phyloP scores from a whole-genome alignment of 2,329 filamentous ascomycete genomes.

The Exophiala mesophila region DNA sequence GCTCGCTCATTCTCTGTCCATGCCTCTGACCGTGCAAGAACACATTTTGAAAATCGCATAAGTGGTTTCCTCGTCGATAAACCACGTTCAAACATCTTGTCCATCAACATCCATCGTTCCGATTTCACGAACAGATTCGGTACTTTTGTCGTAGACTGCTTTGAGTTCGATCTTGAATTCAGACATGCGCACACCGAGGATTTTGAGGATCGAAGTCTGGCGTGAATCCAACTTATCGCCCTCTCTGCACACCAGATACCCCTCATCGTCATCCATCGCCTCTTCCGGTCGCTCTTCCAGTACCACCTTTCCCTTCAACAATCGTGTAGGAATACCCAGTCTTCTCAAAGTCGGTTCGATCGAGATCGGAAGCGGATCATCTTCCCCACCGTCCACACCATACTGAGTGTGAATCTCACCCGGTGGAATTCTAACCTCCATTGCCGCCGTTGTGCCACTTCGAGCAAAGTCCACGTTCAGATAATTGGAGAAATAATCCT shows the following conservation, averaged over 20 bases:
- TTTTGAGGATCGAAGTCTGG: slow-evolving; percentile 88
- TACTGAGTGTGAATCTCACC: slow-evolving; percentile 70
- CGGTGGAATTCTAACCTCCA: slow-evolving; percentile 72
- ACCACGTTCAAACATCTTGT: not conserved
- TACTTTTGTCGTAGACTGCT: slow-evolving; percentile 53
- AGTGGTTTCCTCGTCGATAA: too few relatives aligned
- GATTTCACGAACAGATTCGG: slow-evolving; percentile 38
- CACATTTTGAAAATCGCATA: too few relatives aligned
- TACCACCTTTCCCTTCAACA: slow-evolving; percentile 83
- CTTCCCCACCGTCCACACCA: slow-evolving; percentile 59
- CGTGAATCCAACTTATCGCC: slow-evolving; percentile 82
- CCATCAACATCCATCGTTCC: slow-evolving; percentile 41
- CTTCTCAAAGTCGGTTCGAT: slow-evolving; percentile 87
- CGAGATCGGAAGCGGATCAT: slow-evolving; percentile 80
- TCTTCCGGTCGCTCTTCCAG: slow-evolving; percentile 53
- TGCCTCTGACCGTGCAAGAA: too few relatives aligned
- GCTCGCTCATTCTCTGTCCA: too few relatives aligned
- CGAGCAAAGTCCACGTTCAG: slow-evolving; percentile 83
- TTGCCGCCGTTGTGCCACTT: slow-evolving; percentile 69
- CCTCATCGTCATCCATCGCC: slow-evolving; percentile 38
- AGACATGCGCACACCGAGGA: slow-evolving; percentile 84
- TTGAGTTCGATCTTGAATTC: slow-evolving; percentile 81
- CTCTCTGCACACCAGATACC: slow-evolving; percentile 75
- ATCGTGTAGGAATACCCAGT: slow-evolving; percentile 80
- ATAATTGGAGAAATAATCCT: slow-evolving; percentile 67